Evolutionary conservation across 2,329 filamentous ascomycete species (phyloP).

Genomic region (Tolypocladium inflatum): DNA sequence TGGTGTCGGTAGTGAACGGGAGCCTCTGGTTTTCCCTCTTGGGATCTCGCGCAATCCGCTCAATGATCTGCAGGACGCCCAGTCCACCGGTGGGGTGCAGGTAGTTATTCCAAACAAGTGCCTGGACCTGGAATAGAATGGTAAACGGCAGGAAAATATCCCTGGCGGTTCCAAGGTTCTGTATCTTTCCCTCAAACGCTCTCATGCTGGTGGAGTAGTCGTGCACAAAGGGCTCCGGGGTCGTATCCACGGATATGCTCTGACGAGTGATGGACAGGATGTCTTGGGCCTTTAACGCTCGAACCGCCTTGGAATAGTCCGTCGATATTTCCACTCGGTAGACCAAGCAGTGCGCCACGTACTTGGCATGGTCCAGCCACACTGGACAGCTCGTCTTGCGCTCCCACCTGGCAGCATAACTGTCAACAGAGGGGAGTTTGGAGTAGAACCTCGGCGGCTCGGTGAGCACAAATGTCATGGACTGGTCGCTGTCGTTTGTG

Average conservation of each 20-base stretch:
- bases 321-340: constrained; percentile 20
- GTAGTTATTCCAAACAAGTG: constrained; percentile 52
- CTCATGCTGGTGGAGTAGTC: constrained; percentile 15
- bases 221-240: constrained; percentile 3
- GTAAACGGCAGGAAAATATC: constrained; percentile 33
- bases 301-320: constrained; percentile 5
- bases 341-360: constrained; percentile 32
- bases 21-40: constrained; percentile 13
- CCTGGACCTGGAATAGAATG: constrained; percentile 53
- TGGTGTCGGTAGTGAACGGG: constrained; percentile 40
- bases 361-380: constrained; percentile 18
- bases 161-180: constrained; percentile 10
- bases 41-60: constrained; percentile 15
- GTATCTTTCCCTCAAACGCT: constrained; percentile 21
- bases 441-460: constrained; percentile 42
- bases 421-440: constrained; percentile 1
- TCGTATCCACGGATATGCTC: constrained; percentile 8
- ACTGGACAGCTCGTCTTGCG: constrained; percentile 18
- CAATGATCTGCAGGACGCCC: constrained; percentile 34
- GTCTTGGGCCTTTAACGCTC: constrained; percentile 13
- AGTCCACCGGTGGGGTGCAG: constrained; percentile 45
- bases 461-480: constrained; percentile 40
- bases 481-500: constrained; percentile 20
- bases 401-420: constrained; percentile 10
- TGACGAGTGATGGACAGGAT: constrained; percentile 13